Percentiles rank a stretch among this genome's conserved stretches.
Conservation (phyloP, 2,329 filamentous ascomycete genomes). For the Sporothrix mexicana region DNA sequence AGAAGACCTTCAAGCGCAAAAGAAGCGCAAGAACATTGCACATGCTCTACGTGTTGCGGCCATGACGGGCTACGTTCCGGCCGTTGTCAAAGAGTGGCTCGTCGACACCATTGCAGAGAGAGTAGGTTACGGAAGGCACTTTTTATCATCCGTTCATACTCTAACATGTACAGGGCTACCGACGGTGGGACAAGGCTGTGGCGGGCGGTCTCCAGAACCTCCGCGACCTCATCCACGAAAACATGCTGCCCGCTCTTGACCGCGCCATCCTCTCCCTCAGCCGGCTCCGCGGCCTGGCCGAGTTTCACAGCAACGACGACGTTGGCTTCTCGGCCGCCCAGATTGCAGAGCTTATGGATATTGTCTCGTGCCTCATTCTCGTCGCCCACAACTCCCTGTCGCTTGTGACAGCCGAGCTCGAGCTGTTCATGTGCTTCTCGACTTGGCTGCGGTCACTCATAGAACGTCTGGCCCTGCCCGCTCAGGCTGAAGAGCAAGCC, state of each 20-base stretch:
- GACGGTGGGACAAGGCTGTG: conserved; percentile 92
- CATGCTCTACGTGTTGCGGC: conserved; percentile 83
- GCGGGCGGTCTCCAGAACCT: conserved; percentile 77
- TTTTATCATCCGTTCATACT: background rate
- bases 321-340: conserved; percentile 70
- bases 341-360: conserved; percentile 70
- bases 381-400: conserved; percentile 75
- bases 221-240: conserved; percentile 79
- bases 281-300: conserved; percentile 80
- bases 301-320: conserved; percentile 68
- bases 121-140: conserved; percentile 53
- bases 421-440: conserved; percentile 78
- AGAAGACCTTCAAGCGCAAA: conserved; percentile 71
- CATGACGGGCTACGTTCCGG: conserved; percentile 79
- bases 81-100: conserved; percentile 82
- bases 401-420: conserved; percentile 75
- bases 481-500: conserved; percentile 73
- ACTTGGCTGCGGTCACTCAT: conserved; percentile 85
- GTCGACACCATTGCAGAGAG: conserved; percentile 81
- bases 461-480: conserved; percentile 72
- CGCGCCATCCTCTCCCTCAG: conserved; percentile 81
- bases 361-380: conserved; percentile 75
- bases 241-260: conserved; percentile 86
- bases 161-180: conserved; percentile 69
- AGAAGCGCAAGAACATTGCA: conserved; percentile 60